phyloP scores from a whole-genome alignment of 208 protist genomes.

The Acanthamoeba castellanii region DNA sequence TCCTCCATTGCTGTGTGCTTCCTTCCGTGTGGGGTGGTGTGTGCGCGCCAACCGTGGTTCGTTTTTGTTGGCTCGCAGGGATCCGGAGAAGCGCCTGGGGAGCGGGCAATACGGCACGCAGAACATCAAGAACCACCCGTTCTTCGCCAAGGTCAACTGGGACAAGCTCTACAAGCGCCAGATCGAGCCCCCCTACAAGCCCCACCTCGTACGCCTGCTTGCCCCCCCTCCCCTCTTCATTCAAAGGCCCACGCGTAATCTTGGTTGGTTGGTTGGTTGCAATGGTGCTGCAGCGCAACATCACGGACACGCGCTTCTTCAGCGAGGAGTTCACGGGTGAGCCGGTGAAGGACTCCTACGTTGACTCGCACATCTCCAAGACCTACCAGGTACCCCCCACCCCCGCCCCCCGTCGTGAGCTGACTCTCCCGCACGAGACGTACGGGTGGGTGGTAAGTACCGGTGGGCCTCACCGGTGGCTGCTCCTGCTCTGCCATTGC shows the following conservation, averaged over 20 bases:
- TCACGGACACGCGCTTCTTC: constrained; percentile 64
- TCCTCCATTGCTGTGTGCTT: not conserved
- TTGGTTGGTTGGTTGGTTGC: not conserved
- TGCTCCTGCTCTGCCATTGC: too few species aligned
- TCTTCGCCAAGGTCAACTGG: constrained; percentile 86
- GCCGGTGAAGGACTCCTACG: constrained; percentile 61
- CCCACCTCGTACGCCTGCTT: constrained; percentile 48
- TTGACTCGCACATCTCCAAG: constrained; percentile 57
- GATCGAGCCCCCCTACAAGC: constrained; percentile 85
- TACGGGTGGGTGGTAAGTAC: too few species aligned
- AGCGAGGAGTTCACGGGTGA: constrained; percentile 68
- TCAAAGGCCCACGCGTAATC: not conserved
- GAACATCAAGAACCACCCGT: constrained; percentile 86
- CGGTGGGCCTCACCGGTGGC: too few species aligned
- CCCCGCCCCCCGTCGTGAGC: not conserved
- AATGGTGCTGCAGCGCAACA: constrained; percentile 45
- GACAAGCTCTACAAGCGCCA: constrained; percentile 80
- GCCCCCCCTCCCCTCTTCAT: not conserved
- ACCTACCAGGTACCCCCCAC: constrained; percentile 10
- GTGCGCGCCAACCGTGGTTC: not conserved
- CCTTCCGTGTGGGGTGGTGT: not conserved
- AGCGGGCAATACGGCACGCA: constrained; percentile 51
- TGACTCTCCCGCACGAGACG: too few species aligned
- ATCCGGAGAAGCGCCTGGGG: constrained; percentile 79
- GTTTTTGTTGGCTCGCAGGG: constrained; percentile 58